Evolutionary conservation across 1,139 yeast genomes (phyloP).

Genomic region (Arxiozyma bovina): DNA sequence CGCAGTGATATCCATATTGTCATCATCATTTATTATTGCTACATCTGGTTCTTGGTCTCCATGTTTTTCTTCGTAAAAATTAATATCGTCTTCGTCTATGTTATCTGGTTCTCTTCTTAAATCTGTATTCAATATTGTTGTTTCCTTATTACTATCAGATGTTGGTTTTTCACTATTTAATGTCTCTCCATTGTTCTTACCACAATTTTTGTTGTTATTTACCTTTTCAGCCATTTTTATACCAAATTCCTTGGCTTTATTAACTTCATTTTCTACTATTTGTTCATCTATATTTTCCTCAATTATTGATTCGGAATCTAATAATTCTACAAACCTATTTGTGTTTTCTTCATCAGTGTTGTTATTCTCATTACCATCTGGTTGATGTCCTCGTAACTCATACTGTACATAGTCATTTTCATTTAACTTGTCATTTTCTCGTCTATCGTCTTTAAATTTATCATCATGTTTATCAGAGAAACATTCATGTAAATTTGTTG

Average conservation of each 20-base stretch:
- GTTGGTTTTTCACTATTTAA: background rate
- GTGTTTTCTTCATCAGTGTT: background rate
- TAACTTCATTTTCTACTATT: background rate
- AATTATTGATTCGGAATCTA: background rate
- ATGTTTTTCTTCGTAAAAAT: background rate
- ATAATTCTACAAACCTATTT: conserved; percentile 1
- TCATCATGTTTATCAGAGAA: background rate
- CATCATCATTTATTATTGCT: background rate
- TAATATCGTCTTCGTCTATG: background rate
- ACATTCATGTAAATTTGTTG: background rate
- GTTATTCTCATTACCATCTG: background rate
- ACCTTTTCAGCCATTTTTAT: background rate
- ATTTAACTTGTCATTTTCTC: background rate
- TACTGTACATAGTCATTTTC: background rate
- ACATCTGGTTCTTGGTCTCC: background rate
- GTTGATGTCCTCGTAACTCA: background rate
- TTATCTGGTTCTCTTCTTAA: background rate
- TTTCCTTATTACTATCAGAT: too few species aligned
- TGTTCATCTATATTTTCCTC: background rate
- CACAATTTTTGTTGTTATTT: background rate
- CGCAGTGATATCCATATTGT: background rate
- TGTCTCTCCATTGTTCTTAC: background rate
- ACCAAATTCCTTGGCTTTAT: background rate
- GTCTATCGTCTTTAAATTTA: background rate
- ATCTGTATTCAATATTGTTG: too few species aligned